Conservation (phyloP, 139 green algal species). For the Closterium sp. region DNA sequence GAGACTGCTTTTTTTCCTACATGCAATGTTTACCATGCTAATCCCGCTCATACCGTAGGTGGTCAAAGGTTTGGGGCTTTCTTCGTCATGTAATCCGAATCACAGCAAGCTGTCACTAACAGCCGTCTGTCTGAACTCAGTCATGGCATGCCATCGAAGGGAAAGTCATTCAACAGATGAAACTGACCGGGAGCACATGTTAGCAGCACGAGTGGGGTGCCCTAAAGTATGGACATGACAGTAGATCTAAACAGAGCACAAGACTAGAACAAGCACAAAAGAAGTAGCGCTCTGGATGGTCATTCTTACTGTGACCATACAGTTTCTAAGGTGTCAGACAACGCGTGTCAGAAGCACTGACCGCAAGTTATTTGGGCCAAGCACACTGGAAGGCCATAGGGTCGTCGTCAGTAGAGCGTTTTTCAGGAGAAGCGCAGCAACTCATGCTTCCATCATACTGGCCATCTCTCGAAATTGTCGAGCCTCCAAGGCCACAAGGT, state of each 20-base stretch:
- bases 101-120: too few relatives aligned
- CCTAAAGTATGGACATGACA: background rate
- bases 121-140: too few relatives aligned
- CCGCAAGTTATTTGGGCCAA: background rate
- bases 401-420: background rate
- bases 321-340: background rate
- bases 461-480: background rate
- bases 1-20: too few relatives aligned
- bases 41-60: too few relatives aligned
- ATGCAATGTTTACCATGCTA: too few relatives aligned
- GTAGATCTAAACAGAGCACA: background rate
- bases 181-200: too few relatives aligned
- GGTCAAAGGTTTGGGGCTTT: too few relatives aligned
- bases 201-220: background rate
- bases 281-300: background rate
- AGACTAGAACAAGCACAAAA: background rate
- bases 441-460: background rate
- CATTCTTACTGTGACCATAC: background rate
- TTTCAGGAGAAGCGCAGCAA: background rate
- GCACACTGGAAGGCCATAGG: background rate
- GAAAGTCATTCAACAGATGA: too few relatives aligned
- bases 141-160: too few relatives aligned
- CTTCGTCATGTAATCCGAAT: too few relatives aligned
- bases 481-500: background rate
- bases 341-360: background rate